These are phyloP conservation scores for Echeveria elegans DNA, from an alignment of 164 flowering plant species.

Conservation along the genomic window DNA sequence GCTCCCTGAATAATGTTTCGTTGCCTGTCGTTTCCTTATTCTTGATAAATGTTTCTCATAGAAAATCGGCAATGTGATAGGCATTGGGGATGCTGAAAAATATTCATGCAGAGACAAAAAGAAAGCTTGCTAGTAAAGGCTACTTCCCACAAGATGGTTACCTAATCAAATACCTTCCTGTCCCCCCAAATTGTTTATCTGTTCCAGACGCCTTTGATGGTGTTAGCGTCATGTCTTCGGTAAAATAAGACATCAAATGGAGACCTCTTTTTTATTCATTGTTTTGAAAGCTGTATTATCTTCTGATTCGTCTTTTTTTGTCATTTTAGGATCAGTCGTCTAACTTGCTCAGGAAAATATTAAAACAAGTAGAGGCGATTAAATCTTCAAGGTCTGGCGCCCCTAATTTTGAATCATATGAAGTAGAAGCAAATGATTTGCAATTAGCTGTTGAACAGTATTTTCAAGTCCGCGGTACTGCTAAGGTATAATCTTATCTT, in stretches of 20 bases:
- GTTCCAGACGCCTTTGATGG: constrained; percentile 91
- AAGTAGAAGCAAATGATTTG: constrained; percentile 73
- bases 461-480: constrained; percentile 65
- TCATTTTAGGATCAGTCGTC: constrained; percentile 58
- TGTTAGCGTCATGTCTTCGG: constrained; percentile 65
- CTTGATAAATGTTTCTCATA: neutral
- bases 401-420: constrained; percentile 78
- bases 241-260: constrained; percentile 20
- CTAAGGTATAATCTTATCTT: constrained; percentile 33
- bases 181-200: constrained; percentile 93
- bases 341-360: constrained; percentile 61
- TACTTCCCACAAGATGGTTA: constrained; percentile 75
- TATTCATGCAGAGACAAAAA: constrained; percentile 55
- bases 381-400: constrained; percentile 66
- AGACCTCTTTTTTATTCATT: neutral
- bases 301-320: neutral
- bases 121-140: constrained; percentile 57
- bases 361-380: constrained; percentile 64
- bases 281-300: neutral
- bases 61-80: constrained; percentile 23
- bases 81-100: constrained; percentile 59
- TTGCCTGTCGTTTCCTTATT: neutral
- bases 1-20: neutral
- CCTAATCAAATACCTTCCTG: constrained; percentile 59
- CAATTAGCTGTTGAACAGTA: constrained; percentile 63